phyloP scores from a whole-genome alignment of 2,329 filamentous ascomycete species.

The Pseudogymnoascus sp. region DNA sequence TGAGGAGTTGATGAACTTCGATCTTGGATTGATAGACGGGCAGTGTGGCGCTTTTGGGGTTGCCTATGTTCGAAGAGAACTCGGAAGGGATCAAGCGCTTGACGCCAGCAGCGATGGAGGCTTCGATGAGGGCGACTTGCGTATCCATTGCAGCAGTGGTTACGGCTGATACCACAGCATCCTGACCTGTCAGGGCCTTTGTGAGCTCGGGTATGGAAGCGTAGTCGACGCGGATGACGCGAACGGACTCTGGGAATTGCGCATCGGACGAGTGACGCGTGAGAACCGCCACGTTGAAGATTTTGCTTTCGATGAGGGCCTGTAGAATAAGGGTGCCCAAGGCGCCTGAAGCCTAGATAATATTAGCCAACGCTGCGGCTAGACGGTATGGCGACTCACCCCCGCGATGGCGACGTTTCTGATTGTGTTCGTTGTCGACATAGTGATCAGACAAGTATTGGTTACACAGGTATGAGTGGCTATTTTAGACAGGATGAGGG shows the following conservation, averaged over 20 bases:
- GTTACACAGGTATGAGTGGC: not conserved
- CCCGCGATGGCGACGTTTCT: not conserved
- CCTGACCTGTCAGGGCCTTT: conserved; percentile 44
- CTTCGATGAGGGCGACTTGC: conserved; percentile 33
- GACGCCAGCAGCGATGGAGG: not conserved
- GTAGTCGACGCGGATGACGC: conserved; percentile 40
- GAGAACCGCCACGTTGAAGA: conserved; percentile 41
- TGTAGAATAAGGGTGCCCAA: conserved; percentile 22
- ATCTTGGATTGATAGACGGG: not conserved
- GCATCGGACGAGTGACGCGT: conserved; percentile 34
- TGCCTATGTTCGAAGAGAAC: not conserved
- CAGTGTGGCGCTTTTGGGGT: not conserved
- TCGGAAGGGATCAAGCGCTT: not conserved
- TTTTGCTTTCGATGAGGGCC: conserved; percentile 20
- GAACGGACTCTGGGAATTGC: conserved; percentile 28
- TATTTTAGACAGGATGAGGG: not conserved
- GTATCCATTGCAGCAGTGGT: conserved; percentile 27
- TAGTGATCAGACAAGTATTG: not conserved
- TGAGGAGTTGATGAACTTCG: not conserved
- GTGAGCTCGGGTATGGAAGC: conserved; percentile 34
- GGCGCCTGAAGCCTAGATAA: conserved; percentile 17
- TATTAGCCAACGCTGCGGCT: not conserved
- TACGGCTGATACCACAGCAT: conserved; percentile 48
- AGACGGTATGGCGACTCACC: not conserved
- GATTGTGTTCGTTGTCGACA: not conserved